Percentiles rank a stretch among this genome's conserved stretches.
Evolutionary conservation across 495 filamentous ascomycete genomes (phyloP).

Genomic region (Entonaema liquescens): DNA sequence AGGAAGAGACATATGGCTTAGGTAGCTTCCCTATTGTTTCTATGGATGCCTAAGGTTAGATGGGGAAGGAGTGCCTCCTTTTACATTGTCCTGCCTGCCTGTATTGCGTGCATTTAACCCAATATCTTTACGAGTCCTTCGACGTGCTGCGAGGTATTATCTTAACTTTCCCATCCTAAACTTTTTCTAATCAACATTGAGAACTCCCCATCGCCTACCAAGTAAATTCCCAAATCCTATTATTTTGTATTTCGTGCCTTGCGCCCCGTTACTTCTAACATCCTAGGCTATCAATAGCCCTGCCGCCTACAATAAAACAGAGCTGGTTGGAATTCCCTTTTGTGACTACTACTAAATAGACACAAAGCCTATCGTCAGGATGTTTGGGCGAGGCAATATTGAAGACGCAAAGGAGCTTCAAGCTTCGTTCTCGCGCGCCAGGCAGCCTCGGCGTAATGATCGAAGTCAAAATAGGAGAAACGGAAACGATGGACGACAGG

Average conservation of each 20-base stretch:
- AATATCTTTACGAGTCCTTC: neutral
- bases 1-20: neutral
- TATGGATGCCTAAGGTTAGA: neutral
- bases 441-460: neutral
- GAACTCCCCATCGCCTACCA: neutral
- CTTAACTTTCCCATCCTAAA: neutral
- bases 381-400: slow-evolving; percentile 18
- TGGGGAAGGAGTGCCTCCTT: neutral
- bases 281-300: neutral
- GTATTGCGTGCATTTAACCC: neutral
- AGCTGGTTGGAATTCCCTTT: neutral
- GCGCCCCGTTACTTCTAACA: neutral
- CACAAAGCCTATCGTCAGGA: neutral
- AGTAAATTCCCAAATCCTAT: neutral
- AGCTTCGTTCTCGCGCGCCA: slow-evolving; percentile 14
- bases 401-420: slow-evolving; percentile 24
- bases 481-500: neutral
- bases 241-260: neutral
- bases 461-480: neutral
- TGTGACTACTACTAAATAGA: neutral
- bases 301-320: neutral
- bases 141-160: neutral
- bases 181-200: neutral
- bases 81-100: neutral
- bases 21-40: neutral